Percentiles rank a stretch among this genome's conserved stretches.
phyloP scores from a whole-genome alignment of 2,329 filamentous ascomycete species.

The Colletotrichum coccodes region DNA sequence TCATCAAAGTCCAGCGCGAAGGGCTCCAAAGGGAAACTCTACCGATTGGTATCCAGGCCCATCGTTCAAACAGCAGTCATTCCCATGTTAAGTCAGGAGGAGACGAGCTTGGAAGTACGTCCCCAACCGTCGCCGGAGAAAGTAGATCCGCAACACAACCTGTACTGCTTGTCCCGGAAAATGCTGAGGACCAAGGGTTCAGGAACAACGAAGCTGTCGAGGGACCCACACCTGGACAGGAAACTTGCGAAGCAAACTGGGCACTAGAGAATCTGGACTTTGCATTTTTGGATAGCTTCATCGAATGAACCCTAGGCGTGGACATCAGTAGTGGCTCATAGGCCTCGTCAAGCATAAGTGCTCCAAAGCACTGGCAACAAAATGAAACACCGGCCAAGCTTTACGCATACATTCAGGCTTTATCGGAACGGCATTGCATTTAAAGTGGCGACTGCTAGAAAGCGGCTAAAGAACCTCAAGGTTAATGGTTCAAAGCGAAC shows the following conservation, averaged over 20 bases:
- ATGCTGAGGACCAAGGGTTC: background rate
- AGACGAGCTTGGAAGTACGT: no score
- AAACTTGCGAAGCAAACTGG: background rate
- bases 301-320: background rate
- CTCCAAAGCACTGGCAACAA: background rate
- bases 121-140: background rate
- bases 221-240: background rate
- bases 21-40: background rate
- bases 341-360: no score
- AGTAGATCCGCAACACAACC: background rate
- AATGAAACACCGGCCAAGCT: no score
- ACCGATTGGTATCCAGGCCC: background rate
- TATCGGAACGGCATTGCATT: no score
- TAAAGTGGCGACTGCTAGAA: no score
- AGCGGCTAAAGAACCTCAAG: no score
- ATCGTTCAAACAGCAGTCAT: background rate
- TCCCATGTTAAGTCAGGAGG: no score
- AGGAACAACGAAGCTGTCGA: constrained; percentile 36
- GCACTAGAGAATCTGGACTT: constrained; percentile 11
- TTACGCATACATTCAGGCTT: no score
- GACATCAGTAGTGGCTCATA: background rate
- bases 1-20: background rate
- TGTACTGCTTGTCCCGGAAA: background rate
- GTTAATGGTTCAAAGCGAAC: no score
- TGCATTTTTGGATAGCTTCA: constrained; percentile 12